Evolutionary conservation across 2,329 filamentous ascomycete genomes (phyloP).

Genomic region (Apiospora kogelbergensis): DNA sequence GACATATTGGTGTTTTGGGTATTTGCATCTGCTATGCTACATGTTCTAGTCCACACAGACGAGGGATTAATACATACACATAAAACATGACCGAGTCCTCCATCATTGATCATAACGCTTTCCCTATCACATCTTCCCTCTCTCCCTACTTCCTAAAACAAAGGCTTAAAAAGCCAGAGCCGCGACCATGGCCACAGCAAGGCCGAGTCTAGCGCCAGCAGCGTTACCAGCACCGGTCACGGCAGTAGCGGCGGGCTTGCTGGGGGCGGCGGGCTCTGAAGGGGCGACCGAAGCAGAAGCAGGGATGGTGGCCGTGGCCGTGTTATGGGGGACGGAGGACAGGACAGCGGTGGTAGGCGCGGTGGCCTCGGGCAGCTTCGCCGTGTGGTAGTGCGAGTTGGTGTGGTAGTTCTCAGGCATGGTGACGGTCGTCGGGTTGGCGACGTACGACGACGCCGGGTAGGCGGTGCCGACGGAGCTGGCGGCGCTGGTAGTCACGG

Average conservation of each 20-base stretch:
- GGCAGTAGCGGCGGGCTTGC: background rate
- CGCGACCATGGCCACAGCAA: background rate
- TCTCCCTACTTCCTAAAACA: background rate
- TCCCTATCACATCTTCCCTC: background rate
- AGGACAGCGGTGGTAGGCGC: background rate
- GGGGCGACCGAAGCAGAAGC: background rate
- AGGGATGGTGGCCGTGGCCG: background rate
- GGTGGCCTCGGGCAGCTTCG: slow-evolving; percentile 7
- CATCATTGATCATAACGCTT: background rate
- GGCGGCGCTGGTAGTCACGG: background rate
- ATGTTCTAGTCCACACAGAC: background rate
- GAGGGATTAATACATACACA: background rate
- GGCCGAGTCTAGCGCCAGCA: background rate
- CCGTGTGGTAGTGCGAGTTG: background rate
- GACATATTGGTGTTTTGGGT: background rate
- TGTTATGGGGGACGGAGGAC: background rate
- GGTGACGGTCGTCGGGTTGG: slow-evolving; percentile 5
- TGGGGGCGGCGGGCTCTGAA: background rate
- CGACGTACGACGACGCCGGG: slow-evolving; percentile 3
- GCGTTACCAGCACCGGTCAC: background rate
- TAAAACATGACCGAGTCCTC: background rate
- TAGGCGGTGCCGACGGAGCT: background rate
- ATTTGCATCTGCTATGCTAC: background rate
- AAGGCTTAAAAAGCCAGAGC: background rate
- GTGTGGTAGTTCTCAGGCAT: background rate